Base-by-base conservation (phyloP, 169 alveolate genomes). In the Plasmodium adleri region DNA sequence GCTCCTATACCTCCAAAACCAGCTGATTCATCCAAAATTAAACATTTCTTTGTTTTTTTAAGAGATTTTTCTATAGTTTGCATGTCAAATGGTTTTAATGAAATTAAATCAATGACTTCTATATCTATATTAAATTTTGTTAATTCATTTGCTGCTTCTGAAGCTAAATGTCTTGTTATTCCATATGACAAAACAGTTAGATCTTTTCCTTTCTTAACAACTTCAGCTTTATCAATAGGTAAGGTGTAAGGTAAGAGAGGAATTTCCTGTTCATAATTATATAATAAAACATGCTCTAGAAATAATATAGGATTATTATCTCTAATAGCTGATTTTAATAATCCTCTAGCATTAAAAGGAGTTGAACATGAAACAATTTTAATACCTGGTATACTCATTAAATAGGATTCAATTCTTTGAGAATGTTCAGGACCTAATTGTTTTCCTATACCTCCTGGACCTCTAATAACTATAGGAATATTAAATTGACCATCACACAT, bases 351-450 rank as follows among this genome's bases (percentile, higher is more conserved):
- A 91, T 97, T 98, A 72, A 93, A 97, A 20, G 96, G 96, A 54
- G 97, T 95, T 60, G 95, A 96, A 62, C 98, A 97, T 47, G 97
- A 91, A 24, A 97, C 95, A 7, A 96, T 96, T 80, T 96, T 96
- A 13, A 97, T 91, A 8, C 99, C 99, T 22, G 99, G 98, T 8
- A 94, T 93, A 24, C 95, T 98, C 98, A 97, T 62, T 94, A 93
- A 54, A 96, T 97, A 91, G 43, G 97, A 94, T 83, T 93, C 96
- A 12, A 93, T 88, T 56, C 98, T 92, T 92, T 97, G 97, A 4
- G 98, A 96, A 83, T 97, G 99, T 71, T 96, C 96, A 56, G 99
- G 98, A 2, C 97, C 99, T 8, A 97, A 97, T 47, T 97, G 98
- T 45, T 97, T 97, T 2, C 97, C 96, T n/a, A 97, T 94, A 8